A percentile compares a stretch with the other conserved stretches of the same genome.
These are phyloP conservation scores for Monilinia vaccinii-corymbosi DNA, from an alignment of 2,329 filamentous ascomycete genomes.

Conservation along the genomic window DNA sequence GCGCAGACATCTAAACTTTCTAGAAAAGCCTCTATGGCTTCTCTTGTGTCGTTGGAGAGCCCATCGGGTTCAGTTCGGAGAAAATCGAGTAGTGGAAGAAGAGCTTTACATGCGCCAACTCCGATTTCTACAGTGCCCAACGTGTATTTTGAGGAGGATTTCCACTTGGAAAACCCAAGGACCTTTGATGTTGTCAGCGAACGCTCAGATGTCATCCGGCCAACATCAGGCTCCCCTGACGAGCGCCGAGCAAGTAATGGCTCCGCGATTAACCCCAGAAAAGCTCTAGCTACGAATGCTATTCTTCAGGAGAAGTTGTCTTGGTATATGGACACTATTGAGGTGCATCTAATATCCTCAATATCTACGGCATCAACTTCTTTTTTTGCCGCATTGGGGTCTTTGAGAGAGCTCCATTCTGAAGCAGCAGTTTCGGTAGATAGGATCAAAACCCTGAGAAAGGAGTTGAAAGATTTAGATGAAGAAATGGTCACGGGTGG, in stretches of 20 bases:
- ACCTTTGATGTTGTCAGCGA: slow-evolving; percentile 97
- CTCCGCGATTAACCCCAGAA: slow-evolving; percentile 55
- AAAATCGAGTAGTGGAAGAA: slow-evolving; percentile 44
- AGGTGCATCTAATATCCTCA: slow-evolving; percentile 91
- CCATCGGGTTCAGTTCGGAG: slow-evolving; percentile 32
- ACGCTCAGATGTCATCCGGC: slow-evolving; percentile 78
- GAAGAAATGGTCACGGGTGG: slow-evolving; percentile 80
- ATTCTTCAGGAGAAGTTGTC: slow-evolving; percentile 97
- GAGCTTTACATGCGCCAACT: slow-evolving; percentile 62
- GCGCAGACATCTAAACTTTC: slow-evolving; percentile 22
- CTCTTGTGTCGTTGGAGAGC: slow-evolving; percentile 29
- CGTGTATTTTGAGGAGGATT: slow-evolving; percentile 92
- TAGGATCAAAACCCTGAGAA: slow-evolving; percentile 71
- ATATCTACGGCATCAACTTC: slow-evolving; percentile 94
- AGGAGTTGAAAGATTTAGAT: slow-evolving; percentile 73
- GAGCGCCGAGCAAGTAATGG: slow-evolving; percentile 50
- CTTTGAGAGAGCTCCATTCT: slow-evolving; percentile 79
- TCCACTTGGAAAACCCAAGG: slow-evolving; percentile 89
- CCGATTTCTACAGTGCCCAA: slow-evolving; percentile 86
- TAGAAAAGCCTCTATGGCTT: slow-evolving; percentile 35
- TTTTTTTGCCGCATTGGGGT: slow-evolving; percentile 90
- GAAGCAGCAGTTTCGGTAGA: slow-evolving; percentile 88
- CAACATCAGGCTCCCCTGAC: slow-evolving; percentile 44
- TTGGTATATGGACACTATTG: slow-evolving; percentile 99
- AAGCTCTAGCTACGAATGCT: slow-evolving; percentile 88